Evolutionary conservation across 1,284 basidiomycete genomes (phyloP).

Genomic region (Retiboletus flavoniger): DNA sequence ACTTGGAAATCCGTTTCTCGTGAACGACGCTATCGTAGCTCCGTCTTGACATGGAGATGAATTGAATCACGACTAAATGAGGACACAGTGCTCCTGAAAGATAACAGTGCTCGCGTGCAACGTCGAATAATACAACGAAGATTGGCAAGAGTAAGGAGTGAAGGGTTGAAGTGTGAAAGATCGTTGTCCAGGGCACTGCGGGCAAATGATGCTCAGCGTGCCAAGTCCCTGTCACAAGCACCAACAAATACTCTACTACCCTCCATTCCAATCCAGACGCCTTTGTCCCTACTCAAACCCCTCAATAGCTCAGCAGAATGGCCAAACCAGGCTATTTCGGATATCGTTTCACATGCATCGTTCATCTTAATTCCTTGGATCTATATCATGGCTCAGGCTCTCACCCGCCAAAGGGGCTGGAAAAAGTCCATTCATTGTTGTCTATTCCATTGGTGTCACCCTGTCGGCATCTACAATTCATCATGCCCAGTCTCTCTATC

Average conservation of each 20-base stretch:
- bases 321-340: too few species aligned
- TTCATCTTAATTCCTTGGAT: not conserved
- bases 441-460: constrained; percentile 13
- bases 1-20: constrained; percentile 68
- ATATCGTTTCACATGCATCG: not conserved
- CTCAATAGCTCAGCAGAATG: too few species aligned
- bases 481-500: constrained; percentile 28
- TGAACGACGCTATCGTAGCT: constrained; percentile 68
- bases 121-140: not conserved
- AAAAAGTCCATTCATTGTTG: not conserved
- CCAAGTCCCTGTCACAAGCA: constrained; percentile 23
- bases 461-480: constrained; percentile 32
- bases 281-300: not conserved
- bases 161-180: not conserved
- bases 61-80: constrained; percentile 7
- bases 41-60: constrained; percentile 54
- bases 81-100: constrained; percentile 4
- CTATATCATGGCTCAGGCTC: too few species aligned
- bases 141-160: not conserved
- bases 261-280: not conserved
- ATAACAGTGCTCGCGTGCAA: constrained; percentile 4
- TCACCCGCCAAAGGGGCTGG: not conserved
- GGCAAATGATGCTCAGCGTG: not conserved
- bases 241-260: constrained; percentile 24
- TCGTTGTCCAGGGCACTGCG: not conserved